Percentiles rank a stretch among this genome's conserved stretches.
Conservation (phyloP, 768 basidiomycete genomes). For the Gloeophyllum trabeum region DNA sequence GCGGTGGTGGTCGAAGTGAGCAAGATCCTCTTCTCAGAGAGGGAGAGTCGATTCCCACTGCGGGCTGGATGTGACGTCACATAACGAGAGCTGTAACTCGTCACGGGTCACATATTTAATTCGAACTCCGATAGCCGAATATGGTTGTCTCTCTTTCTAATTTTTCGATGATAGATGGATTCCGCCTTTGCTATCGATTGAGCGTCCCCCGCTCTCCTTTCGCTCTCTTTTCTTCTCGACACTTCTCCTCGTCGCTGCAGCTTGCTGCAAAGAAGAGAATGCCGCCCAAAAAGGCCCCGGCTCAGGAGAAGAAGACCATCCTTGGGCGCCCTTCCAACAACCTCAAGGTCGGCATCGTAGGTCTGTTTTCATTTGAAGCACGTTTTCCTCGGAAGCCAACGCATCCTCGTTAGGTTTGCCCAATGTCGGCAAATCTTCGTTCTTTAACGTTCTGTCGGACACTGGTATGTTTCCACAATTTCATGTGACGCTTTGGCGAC, state of each 20-base stretch:
- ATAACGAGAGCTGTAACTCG: background rate
- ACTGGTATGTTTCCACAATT: constrained; percentile 45
- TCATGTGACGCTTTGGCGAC: constrained; percentile 2
- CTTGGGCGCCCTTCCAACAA: constrained; percentile 94
- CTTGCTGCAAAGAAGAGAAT: constrained; percentile 52
- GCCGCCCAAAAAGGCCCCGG: constrained; percentile 82
- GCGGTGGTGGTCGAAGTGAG: background rate
- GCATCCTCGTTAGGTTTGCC: constrained; percentile 60
- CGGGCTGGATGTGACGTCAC: constrained; percentile 1
- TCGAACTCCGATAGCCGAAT: constrained; percentile 9
- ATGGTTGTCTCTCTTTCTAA: constrained; percentile 1
- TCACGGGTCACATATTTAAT: background rate
- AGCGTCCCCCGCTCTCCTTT: constrained; percentile 7
- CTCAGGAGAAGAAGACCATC: constrained; percentile 71
- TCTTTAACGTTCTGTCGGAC: constrained; percentile 93
- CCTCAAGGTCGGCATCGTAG: constrained; percentile 98
- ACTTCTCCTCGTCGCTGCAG: constrained; percentile 27
- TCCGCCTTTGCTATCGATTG: constrained; percentile 8
- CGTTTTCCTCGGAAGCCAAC: too few species aligned
- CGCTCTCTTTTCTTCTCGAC: constrained; percentile 4
- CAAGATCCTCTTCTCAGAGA: constrained; percentile 3
- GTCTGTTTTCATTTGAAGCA: constrained; percentile 59
- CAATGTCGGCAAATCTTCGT: constrained; percentile 98
- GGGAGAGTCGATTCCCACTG: constrained; percentile 5
- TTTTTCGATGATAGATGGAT: constrained; percentile 19